A percentile compares a stretch with the other conserved stretches of the same genome.
Evolutionary conservation across 192 early-diverging fungal species (phyloP).

Genomic region (Mortierella claussenii): DNA sequence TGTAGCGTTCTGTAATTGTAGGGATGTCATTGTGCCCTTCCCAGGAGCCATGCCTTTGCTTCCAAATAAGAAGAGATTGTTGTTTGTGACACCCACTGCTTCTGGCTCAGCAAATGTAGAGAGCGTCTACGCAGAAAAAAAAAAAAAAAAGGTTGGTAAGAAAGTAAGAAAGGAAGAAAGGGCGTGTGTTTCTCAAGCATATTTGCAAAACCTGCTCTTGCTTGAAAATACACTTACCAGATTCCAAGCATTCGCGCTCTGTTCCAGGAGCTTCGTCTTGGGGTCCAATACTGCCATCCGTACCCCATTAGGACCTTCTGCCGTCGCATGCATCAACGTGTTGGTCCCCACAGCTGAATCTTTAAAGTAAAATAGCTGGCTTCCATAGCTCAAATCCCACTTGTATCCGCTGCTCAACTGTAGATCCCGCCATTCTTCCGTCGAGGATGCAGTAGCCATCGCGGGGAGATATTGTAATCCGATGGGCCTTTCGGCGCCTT

Average conservation of each 20-base stretch:
- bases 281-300: too few relatives aligned
- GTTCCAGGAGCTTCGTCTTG: too few relatives aligned
- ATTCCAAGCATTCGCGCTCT: neutral
- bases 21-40: neutral
- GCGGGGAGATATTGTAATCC: neutral
- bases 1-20: too few relatives aligned
- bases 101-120: neutral
- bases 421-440: neutral
- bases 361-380: neutral
- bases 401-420: neutral
- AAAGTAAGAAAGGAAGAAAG: neutral
- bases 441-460: neutral
- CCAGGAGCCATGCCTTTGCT: neutral
- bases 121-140: neutral
- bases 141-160: neutral
- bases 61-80: neutral
- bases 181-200: too few relatives aligned
- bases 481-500: neutral
- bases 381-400: neutral
- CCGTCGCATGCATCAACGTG: neutral
- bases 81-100: neutral
- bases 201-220: too few relatives aligned
- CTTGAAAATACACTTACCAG: too few relatives aligned
- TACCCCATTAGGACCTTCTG: neutral
- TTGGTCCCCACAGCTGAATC: neutral